phyloP scores from a whole-genome alignment of 306 rosid genomes.

The Notholithocarpus densiflorus region DNA sequence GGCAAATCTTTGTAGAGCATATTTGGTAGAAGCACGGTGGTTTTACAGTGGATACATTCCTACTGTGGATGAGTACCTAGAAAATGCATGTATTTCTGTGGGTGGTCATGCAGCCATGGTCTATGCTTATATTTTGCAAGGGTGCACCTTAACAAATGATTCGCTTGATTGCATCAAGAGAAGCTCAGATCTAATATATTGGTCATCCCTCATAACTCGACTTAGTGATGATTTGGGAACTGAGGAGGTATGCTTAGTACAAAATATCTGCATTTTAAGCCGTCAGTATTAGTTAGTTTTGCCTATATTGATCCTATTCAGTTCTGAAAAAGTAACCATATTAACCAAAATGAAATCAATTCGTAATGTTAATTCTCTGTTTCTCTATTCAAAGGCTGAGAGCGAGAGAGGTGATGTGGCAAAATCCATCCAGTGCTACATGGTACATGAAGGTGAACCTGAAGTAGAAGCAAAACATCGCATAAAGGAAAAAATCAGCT shows the following conservation, averaged over 20 bases:
- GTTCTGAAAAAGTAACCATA: no score
- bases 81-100: constrained; percentile 22
- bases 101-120: constrained; percentile 27
- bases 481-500: background rate
- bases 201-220: constrained; percentile 23
- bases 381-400: constrained; percentile 9
- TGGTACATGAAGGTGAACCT: constrained; percentile 17
- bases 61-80: constrained; percentile 20
- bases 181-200: constrained; percentile 18
- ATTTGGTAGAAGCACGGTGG: constrained; percentile 34
- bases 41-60: constrained; percentile 14
- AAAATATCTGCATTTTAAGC: background rate
- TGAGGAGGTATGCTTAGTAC: constrained; percentile 5
- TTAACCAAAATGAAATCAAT: background rate
- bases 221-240: constrained; percentile 34
- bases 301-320: no score
- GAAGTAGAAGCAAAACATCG: constrained; percentile 20
- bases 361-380: background rate
- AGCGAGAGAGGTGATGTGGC: constrained; percentile 31
- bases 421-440: constrained; percentile 21
- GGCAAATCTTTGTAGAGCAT: constrained; percentile 28
- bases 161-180: constrained; percentile 7
- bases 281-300: no score
- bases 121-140: constrained; percentile 20
- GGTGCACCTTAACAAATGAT: background rate